A percentile compares a stretch with the other conserved stretches of the same genome.
Evolutionary conservation across 768 basidiomycete genomes (phyloP).

Genomic region (Fistulinella prunicolor): DNA sequence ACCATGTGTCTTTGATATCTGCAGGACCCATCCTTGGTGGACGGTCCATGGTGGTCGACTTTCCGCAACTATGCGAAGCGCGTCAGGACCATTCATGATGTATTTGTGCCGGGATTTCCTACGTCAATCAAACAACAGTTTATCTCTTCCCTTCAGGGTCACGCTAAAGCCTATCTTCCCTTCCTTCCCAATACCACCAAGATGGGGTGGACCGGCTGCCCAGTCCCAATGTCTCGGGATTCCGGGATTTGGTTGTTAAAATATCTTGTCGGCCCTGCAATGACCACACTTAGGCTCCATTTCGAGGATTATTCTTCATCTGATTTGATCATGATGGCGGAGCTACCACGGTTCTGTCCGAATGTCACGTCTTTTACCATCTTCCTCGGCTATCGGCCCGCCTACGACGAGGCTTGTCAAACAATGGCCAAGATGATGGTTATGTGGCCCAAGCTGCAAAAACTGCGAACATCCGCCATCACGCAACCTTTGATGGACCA

Average conservation of each 20-base stretch:
- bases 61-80: slow-evolving; percentile 24
- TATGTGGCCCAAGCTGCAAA: slow-evolving; percentile 12
- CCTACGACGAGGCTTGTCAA: neutral
- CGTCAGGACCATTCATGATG: slow-evolving; percentile 14
- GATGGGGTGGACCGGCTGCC: slow-evolving; percentile 15
- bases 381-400: slow-evolving; percentile 2
- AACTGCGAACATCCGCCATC: slow-evolving; percentile 12
- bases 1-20: too few species aligned
- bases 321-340: slow-evolving; percentile 14
- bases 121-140: neutral
- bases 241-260: slow-evolving; percentile 12
- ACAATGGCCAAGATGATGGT: slow-evolving; percentile 17
- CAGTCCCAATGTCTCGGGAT: slow-evolving; percentile 1
- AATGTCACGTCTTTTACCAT: slow-evolving; percentile 19
- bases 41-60: slow-evolving; percentile 14
- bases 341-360: slow-evolving; percentile 17
- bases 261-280: slow-evolving; percentile 8
- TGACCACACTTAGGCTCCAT: slow-evolving; percentile 13
- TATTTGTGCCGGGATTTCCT: neutral
- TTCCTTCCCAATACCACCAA: slow-evolving; percentile 20
- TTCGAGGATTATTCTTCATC: slow-evolving; percentile 4
- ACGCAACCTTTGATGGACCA: slow-evolving; percentile 13
- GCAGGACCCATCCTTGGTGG: neutral
- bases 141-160: slow-evolving; percentile 7
- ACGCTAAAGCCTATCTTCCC: slow-evolving; percentile 9